These are phyloP conservation scores for Pilatotrama ljubarskyi DNA, from an alignment of 768 basidiomycete species.

Conservation along the genomic window DNA sequence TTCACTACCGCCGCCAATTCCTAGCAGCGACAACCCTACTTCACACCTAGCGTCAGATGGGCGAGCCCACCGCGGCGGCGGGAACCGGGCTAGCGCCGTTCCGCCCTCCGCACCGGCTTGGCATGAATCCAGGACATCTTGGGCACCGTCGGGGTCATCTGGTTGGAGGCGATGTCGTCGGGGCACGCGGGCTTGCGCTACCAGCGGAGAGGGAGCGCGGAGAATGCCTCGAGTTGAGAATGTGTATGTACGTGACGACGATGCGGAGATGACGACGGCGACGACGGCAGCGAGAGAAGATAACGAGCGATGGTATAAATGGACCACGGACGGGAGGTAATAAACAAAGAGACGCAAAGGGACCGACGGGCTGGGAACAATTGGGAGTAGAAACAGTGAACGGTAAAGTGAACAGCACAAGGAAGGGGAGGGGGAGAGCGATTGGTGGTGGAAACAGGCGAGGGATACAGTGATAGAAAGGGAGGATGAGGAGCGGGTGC, in stretches of 20 bases:
- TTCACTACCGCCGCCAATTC: too few relatives aligned
- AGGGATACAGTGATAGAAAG: conserved; percentile 8
- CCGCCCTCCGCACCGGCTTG: too few relatives aligned
- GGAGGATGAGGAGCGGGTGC: background rate
- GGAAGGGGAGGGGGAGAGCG: conserved; percentile 2
- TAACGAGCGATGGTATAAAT: conserved; percentile 31
- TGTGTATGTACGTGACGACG: conserved; percentile 1
- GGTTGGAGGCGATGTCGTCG: too few relatives aligned
- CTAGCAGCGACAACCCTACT: too few relatives aligned
- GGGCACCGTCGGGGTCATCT: too few relatives aligned
- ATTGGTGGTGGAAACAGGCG: background rate
- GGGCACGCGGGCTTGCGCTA: too few relatives aligned
- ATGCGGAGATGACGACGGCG: background rate
- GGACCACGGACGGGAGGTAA: conserved; percentile 18
- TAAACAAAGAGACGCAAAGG: conserved; percentile 12
- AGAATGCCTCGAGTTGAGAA: background rate
- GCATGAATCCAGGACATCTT: too few relatives aligned
- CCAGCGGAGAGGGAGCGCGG: background rate
- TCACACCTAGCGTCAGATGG: too few relatives aligned
- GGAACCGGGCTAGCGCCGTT: too few relatives aligned
- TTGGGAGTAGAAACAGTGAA: background rate
- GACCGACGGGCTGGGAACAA: background rate
- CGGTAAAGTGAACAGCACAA: background rate
- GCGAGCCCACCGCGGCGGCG: too few relatives aligned
- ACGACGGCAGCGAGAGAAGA: conserved; percentile 4